Percentiles rank a stretch among this genome's conserved stretches.
phyloP scores from a whole-genome alignment of 164 flowering plant genomes.

The Vitis cinerea region DNA sequence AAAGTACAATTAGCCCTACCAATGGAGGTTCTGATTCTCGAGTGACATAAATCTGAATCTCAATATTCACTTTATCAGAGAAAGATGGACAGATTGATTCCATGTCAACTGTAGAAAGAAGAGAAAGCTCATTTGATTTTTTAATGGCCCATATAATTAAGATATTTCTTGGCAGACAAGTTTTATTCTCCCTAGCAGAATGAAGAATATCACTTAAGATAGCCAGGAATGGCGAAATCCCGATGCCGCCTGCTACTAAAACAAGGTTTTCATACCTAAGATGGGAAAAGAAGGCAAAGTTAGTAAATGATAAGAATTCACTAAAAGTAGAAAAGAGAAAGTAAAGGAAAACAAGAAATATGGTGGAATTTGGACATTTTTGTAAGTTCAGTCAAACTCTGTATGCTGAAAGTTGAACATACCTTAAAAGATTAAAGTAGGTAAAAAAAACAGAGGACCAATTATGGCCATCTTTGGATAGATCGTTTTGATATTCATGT shows the following conservation, averaged over 20 bases:
- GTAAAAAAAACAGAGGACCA: too few species aligned
- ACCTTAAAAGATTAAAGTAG: too few species aligned
- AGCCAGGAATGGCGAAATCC: constrained; percentile 93
- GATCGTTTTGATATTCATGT: too few species aligned
- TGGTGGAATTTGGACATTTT: too few species aligned
- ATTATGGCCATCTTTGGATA: too few species aligned
- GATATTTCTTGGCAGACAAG: constrained; percentile 60
- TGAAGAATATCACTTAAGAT: constrained; percentile 79
- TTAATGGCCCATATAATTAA: constrained; percentile 85
- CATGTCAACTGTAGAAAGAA: constrained; percentile 51
- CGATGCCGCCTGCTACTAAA: constrained; percentile 94
- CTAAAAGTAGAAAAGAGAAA: neutral
- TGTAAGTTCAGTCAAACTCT: too few species aligned
- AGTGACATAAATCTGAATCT: constrained; percentile 70
- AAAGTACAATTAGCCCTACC: constrained; percentile 34
- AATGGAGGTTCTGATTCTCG: constrained; percentile 70
- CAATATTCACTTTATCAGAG: constrained; percentile 50
- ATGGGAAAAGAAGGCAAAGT: neutral
- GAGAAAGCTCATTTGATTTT: constrained; percentile 70
- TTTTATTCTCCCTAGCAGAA: constrained; percentile 48
- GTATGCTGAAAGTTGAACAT: too few species aligned
- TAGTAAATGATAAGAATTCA: neutral
- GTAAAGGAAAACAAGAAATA: neutral
- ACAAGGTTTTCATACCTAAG: constrained; percentile 79
- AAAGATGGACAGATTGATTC: constrained; percentile 62